Base-by-base conservation (phyloP, 1,139 yeast genomes). In the Nadsonia starkeyi-henricii region DNA sequence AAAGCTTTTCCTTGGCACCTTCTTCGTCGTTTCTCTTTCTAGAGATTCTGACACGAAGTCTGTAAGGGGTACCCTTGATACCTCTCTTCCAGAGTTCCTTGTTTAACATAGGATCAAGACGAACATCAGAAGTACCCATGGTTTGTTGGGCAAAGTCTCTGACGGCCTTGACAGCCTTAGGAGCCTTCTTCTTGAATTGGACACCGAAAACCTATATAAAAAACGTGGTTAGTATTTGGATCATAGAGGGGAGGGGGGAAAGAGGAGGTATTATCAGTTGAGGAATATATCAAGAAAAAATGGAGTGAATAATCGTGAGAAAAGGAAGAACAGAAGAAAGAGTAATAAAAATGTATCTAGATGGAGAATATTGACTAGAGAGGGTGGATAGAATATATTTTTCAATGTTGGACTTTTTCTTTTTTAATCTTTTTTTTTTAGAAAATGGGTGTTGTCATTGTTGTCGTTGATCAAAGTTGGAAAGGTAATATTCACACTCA, bases 11-110 rank as follows among this genome's bases (percentile, higher is more conserved):
- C 82, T 85, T 85, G 69, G 98, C 97, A 72, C 88, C 91, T 80
- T 93, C 98, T 79, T 91, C 98, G 74, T 93, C 97, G 80, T 91
- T 91, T 81, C 97, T 86, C 91, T 85, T 91, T 86, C 98, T 89
- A 58, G 97, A 88, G 77, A 93, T 89, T 79, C 96, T 89, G 73
- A 93, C 81, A 80, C 99, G 88, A 75, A 93, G 72, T 81, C 96
- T 89, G 85, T 77, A 78, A 73, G 95, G 95, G 68, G 86, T 95
- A 77, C 96, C 96, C 81, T 89, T 91, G 77, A 93, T 83, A 79
- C 99, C 99, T 79, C 95, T 88, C 75, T 86, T 85, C 98, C 98
- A 93, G 77, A 93, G 79, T 72, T 84, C 94, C 75, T 89, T 93
- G 84, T 93, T 93, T 75, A 93, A 80, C 75, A 81, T 85, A 71